These are phyloP conservation scores for Phytophthora kernoviae DNA, from an alignment of 352 stramenopile genomes.

Conservation along the genomic window DNA sequence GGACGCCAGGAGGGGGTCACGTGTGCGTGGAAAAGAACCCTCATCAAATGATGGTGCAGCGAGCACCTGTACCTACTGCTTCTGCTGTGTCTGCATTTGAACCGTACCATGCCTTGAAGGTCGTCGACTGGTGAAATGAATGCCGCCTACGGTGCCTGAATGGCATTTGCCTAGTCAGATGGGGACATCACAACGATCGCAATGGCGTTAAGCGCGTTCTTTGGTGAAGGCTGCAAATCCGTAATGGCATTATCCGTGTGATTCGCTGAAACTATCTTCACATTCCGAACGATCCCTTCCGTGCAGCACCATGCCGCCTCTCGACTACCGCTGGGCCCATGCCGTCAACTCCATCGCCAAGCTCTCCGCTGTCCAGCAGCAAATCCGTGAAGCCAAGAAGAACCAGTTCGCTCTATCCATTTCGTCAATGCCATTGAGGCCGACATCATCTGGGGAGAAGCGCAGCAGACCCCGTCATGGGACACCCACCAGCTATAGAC, in stretches of 20 bases:
- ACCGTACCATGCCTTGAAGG: not conserved
- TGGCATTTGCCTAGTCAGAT: too few species aligned
- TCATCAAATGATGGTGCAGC: not conserved
- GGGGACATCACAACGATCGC: too few species aligned
- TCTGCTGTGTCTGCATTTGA: not conserved
- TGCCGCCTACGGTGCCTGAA: too few species aligned
- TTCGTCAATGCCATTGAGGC: constrained; percentile 72
- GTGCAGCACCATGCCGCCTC: constrained; percentile 37
- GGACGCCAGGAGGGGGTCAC: constrained; percentile 11
- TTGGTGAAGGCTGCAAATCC: not conserved
- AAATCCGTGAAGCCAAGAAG: constrained; percentile 33
- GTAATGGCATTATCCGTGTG: not conserved
- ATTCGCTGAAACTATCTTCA: constrained; percentile 18
- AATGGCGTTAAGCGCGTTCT: too few species aligned
- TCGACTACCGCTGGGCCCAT: constrained; percentile 70
- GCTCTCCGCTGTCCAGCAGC: constrained; percentile 30
- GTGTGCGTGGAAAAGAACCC: not conserved
- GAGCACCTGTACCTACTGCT: not conserved
- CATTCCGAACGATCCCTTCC: constrained; percentile 2
- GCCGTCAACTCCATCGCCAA: constrained; percentile 60
- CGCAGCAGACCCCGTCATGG: constrained; percentile 62
- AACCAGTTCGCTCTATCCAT: constrained; percentile 13
- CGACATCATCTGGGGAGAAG: constrained; percentile 71
- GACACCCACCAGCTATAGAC: constrained; percentile 62
- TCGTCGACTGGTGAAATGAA: too few species aligned